Evolutionary conservation across 1,284 basidiomycete species (phyloP), one percentile per base, ranked within the genome.

Genomic region (Cystobasidiaceae sp.): DNA sequence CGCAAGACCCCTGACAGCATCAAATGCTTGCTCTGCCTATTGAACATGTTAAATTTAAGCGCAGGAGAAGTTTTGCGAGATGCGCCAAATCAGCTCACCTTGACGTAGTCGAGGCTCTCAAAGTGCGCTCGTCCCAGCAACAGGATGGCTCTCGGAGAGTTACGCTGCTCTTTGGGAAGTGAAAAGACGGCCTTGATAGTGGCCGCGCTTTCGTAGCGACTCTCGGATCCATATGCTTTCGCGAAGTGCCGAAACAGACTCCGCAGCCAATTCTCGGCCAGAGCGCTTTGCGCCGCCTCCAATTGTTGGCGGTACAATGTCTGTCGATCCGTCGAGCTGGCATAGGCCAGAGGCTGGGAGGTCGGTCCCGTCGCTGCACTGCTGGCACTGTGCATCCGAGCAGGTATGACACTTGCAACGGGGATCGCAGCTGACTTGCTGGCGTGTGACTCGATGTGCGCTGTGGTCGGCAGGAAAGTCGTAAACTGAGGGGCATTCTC

Each of bases 11-110:
- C 90, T 82, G 48, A 90, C 84, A 23, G 84, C 83, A 71, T 84
- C 83, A 80, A 94, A 97, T 33, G 89, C 89, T 69, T 89, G 84
- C 73, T 90, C 87, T 44, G 92, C 89, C 91, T 81, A 87, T 70
- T 57, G 19, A 23, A 21, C 5, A n/a, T 28, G 19, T 9, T 5
- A 19, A 27, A 23, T 15, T 11, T 37, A 19, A 9, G 57, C 44
- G 41, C 21, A 27, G 44, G 15, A 30, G 27, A 44, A 39, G 25
- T 21, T 25, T 19, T 41, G 25, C 33, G 4, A 39, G 4, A 21
- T 4, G 21, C 3, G 30, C 54, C 2, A 2, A 33, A 25, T 30
- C 1, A 62, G 83, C 88, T 75, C 78, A 94, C 92, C 77, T 86
- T 83, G 68, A 84, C 80, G 78, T 93, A 94, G 74, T 94, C 87